Evolutionary conservation across 495 filamentous ascomycete genomes (phyloP), one percentile per base, ranked within the genome.

Genomic region (Penicillium waksmanii): DNA sequence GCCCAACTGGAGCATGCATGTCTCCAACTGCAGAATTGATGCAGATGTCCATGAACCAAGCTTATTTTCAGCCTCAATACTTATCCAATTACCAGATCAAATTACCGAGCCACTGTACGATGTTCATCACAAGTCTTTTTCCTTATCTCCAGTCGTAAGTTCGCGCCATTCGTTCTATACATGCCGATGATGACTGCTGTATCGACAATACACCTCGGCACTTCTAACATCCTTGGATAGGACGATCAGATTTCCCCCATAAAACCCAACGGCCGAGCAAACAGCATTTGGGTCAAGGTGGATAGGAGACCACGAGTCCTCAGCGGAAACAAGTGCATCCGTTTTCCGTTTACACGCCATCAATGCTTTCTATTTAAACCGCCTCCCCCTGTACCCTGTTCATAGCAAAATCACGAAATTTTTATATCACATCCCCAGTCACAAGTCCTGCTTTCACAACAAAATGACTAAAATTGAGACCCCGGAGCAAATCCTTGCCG

Each of bases 401-500:
- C 27, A 31, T 31, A 31, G 27, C 27, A 31, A 31, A 6, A 6
- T 31, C 27, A 31, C 27, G 6, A 31, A 31, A 31, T 31, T 31
- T 9, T 31, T 9, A 31, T 9, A 31, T 31, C 27, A 31, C 3
- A 3, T 31, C 21, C 15, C 19, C 15, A 38, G 12, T n/a, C 11
- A 38, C 36, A 38, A 38, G 2, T 38, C 17, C 42, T 19, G 6
- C 8, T 19, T 8, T 44, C n/a, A 9, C n/a, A 18, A 44, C 19
- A 63, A 1, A 53, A 70, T 70, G 67, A 48, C 67, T 10, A 53
- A 60, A 9, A 1, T 44, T 17, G 17, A 44, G 8, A 19, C n/a
- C 17, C 5, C 17, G 7, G n/a, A 44, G 15, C 67, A 70, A 54
- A 57, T 67, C 21, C 63, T 71, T 19, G 51, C 61, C 11, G 76